Percentiles rank a stretch among this genome's conserved stretches.
phyloP scores from a whole-genome alignment of 805 yeast species.

The Wickerhamiella sergipiensis region DNA sequence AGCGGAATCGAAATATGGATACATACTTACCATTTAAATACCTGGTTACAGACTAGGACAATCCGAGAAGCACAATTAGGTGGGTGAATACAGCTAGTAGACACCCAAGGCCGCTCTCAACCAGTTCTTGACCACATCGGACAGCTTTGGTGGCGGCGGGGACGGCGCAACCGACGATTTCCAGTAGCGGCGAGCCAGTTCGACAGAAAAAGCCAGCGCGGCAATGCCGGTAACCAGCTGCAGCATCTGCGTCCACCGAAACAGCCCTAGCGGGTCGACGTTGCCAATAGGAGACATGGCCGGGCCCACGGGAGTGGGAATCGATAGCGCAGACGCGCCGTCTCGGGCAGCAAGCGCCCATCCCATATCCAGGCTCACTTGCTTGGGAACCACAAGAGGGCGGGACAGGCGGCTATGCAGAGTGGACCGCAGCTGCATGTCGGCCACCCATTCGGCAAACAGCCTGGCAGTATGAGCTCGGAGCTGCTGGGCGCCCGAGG shows the following conservation, averaged over 20 bases:
- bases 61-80: no score
- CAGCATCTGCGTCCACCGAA: constrained; percentile 8
- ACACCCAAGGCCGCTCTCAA: background rate
- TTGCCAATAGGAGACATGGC: constrained; percentile 13
- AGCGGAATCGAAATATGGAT: background rate
- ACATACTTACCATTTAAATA: background rate
- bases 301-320: background rate
- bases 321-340: background rate
- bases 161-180: background rate
- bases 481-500: constrained; percentile 1
- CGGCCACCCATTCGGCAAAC: constrained; percentile 4
- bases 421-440: constrained; percentile 2
- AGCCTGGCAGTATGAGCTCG: constrained; percentile 2
- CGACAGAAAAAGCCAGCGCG: background rate
- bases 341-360: background rate
- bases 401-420: constrained; percentile 3
- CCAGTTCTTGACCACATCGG: background rate
- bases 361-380: background rate
- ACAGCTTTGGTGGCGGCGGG: constrained; percentile 1
- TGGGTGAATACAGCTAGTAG: background rate
- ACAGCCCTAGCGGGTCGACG: constrained; percentile 17
- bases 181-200: background rate
- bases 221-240: constrained; percentile 1
- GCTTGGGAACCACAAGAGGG: constrained; percentile 2
- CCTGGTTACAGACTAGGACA: background rate